Conservation (phyloP, 208 protist species). For the Acanthamoeba triangularis region DNA sequence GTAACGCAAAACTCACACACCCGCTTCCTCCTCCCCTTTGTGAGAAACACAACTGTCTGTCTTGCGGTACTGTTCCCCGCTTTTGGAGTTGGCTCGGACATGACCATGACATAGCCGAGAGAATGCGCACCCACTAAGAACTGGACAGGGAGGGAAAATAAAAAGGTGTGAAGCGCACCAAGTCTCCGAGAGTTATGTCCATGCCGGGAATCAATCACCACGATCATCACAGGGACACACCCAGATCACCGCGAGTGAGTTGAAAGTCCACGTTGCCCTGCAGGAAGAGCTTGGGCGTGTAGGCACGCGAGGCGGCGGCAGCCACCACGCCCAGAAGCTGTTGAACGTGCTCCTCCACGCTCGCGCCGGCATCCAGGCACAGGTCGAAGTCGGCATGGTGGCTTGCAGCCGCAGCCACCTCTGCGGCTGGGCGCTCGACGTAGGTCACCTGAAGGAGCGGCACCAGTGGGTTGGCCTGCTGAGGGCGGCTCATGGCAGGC, state of each 20-base stretch:
- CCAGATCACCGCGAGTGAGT: not conserved
- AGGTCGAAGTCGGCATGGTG: not conserved
- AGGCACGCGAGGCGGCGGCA: not conserved
- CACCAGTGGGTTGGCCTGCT: conserved; percentile 61
- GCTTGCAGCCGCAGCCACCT: not conserved
- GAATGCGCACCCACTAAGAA: too few species aligned
- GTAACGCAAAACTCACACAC: too few species aligned
- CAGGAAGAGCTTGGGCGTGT: not conserved
- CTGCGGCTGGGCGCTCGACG: not conserved
- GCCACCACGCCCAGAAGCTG: not conserved
- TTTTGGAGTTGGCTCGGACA: too few species aligned
- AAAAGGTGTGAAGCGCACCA: too few species aligned
- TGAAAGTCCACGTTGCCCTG: conserved; percentile 49
- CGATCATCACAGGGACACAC: conserved; percentile 16
- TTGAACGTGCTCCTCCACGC: not conserved
- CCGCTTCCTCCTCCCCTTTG: too few species aligned
- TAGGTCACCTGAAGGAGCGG: conserved; percentile 58
- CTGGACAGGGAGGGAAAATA: too few species aligned
- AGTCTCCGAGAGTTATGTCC: too few species aligned
- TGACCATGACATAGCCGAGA: too few species aligned
- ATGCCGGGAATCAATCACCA: too few species aligned
- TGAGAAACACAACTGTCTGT: too few species aligned
- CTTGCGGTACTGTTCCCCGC: too few species aligned
- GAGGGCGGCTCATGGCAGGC: not conserved
- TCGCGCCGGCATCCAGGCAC: not conserved